These are phyloP conservation scores for Cicer judaicum DNA, from an alignment of 306 rosid species.

Conservation along the genomic window DNA sequence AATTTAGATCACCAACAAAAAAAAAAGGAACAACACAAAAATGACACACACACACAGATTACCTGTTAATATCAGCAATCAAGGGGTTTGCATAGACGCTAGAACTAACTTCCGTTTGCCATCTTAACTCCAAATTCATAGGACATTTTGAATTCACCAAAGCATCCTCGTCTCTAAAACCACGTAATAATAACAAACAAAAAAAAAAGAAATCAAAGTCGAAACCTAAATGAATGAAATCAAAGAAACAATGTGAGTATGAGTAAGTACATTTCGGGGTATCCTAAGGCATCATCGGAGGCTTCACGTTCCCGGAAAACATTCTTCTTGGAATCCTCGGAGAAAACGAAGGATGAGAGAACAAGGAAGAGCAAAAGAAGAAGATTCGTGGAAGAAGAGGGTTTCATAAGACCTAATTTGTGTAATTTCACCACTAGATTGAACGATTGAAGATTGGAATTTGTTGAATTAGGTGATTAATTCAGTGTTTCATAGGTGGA, in stretches of 20 bases:
- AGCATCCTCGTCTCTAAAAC: constrained; percentile 87
- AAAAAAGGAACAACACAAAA: neutral
- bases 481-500: neutral
- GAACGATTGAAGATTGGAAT: neutral
- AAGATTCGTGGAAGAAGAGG: constrained; percentile 43
- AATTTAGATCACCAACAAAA: neutral
- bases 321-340: constrained; percentile 64
- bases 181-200: constrained; percentile 4
- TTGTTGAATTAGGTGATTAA: neutral
- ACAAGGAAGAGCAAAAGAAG: constrained; percentile 50
- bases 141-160: constrained; percentile 84
- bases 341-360: constrained; percentile 52
- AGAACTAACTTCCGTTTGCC: constrained; percentile 99
- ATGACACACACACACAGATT: neutral
- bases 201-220: constrained; percentile 3
- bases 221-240: constrained; percentile 23
- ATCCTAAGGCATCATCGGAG: constrained; percentile 78
- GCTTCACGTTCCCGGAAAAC: constrained; percentile 89
- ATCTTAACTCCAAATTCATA: constrained; percentile 92
- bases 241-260: neutral
- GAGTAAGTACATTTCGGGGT: constrained; percentile 68
- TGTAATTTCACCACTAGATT: constrained; percentile 1
- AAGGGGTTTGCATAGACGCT: constrained; percentile 94
- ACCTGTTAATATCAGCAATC: constrained; percentile 97
- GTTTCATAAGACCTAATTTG: constrained; percentile 62